phyloP scores from a whole-genome alignment of 2,329 filamentous ascomycete genomes.

The Alternaria sp. region DNA sequence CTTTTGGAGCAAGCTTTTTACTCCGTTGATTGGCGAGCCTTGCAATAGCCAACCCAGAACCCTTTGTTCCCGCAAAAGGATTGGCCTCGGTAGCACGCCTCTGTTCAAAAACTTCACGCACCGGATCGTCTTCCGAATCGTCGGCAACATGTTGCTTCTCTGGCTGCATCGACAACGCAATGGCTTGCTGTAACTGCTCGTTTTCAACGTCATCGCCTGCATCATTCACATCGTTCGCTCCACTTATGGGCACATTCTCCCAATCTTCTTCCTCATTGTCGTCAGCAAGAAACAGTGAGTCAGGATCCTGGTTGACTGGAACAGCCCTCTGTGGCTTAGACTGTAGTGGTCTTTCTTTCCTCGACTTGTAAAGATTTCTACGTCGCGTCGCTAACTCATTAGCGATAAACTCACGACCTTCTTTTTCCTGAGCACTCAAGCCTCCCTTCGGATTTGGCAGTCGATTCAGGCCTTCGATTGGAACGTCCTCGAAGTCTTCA shows the following conservation, averaged over 20 bases:
- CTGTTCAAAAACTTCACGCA: slow-evolving; percentile 58
- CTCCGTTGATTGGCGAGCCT: slow-evolving; percentile 78
- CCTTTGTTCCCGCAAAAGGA: slow-evolving; percentile 54
- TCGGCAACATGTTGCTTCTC: slow-evolving; percentile 64
- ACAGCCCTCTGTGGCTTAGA: slow-evolving; percentile 28
- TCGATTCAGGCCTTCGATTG: slow-evolving; percentile 87
- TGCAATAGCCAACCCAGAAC: slow-evolving; percentile 68
- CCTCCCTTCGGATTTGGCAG: slow-evolving; percentile 68
- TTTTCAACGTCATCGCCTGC: slow-evolving; percentile 65
- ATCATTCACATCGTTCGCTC: slow-evolving; percentile 66
- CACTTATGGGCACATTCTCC: slow-evolving; percentile 56
- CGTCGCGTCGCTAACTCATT: slow-evolving; percentile 55
- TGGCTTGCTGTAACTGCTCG: slow-evolving; percentile 80
- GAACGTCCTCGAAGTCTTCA: slow-evolving; percentile 89
- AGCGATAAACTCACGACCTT: slow-evolving; percentile 50
- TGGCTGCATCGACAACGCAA: slow-evolving; percentile 78
- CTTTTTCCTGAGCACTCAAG: slow-evolving; percentile 33
- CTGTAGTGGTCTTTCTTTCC: slow-evolving; percentile 36
- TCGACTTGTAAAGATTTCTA: slow-evolving; percentile 58
- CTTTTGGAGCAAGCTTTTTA: slow-evolving; percentile 58
- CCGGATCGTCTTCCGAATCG: slow-evolving; percentile 53
- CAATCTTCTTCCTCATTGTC: slow-evolving; percentile 54
- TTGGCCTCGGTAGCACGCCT: slow-evolving; percentile 54
- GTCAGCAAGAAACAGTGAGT: slow-evolving; percentile 65
- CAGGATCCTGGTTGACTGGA: slow-evolving; percentile 53